Conservation (phyloP, 2,329 filamentous ascomycete species). For the Sordariomycetes sp. region DNA sequence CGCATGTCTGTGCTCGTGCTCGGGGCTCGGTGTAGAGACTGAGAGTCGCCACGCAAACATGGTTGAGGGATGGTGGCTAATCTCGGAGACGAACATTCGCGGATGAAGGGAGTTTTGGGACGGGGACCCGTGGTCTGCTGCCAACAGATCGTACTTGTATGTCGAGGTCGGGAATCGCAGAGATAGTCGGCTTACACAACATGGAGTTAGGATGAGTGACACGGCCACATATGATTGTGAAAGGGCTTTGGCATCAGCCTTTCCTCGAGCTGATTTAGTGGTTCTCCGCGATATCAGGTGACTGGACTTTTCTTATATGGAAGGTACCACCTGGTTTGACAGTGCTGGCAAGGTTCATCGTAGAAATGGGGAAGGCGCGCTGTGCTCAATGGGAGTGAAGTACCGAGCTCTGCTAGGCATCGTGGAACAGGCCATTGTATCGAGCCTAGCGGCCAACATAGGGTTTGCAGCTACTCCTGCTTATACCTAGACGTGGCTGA, state of each 20-base stretch:
- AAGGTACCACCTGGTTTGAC: no score
- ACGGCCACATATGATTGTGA: not conserved
- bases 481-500: no score
- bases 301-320: no score
- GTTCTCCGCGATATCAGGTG: not conserved
- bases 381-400: no score
- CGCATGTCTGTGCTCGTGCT: not conserved
- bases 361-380: no score
- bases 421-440: no score
- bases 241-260: not conserved
- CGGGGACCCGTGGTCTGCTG: not conserved
- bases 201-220: not conserved
- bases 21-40: not conserved
- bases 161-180: not conserved
- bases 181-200: not conserved
- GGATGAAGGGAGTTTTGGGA: not conserved
- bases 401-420: no score
- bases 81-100: not conserved
- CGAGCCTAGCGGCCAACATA: no score
- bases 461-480: no score
- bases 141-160: not conserved
- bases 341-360: no score
- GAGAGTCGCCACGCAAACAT: not conserved
- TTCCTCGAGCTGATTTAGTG: not conserved
- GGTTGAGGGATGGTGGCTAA: not conserved